Percentiles rank a stretch among this genome's conserved stretches.
Evolutionary conservation across 2,329 filamentous ascomycete genomes (phyloP).

Genomic region (Aspergillus arachidicola): DNA sequence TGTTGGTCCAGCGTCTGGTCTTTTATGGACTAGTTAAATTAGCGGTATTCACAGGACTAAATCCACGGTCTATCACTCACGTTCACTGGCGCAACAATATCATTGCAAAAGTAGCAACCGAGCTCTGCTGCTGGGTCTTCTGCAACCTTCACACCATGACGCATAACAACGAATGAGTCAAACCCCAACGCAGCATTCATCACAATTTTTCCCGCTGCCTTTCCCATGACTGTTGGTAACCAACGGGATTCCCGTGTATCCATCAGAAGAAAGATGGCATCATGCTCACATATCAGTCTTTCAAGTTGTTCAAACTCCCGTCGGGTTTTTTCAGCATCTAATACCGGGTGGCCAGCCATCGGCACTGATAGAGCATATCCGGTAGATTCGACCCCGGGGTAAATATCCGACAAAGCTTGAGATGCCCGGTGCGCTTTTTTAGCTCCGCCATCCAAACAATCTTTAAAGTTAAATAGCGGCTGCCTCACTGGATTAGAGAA

Average conservation of each 20-base stretch:
- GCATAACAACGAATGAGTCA: slow-evolving; percentile 96
- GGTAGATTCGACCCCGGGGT: slow-evolving; percentile 80
- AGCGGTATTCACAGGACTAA: background rate
- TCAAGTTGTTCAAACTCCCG: slow-evolving; percentile 75
- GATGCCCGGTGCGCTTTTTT: slow-evolving; percentile 82
- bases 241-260: slow-evolving; percentile 92
- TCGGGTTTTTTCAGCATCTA: slow-evolving; percentile 69
- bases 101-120: slow-evolving; percentile 98
- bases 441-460: slow-evolving; percentile 82
- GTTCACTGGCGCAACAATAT: slow-evolving; percentile 91
- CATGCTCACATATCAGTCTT: slow-evolving; percentile 77
- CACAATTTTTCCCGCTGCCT: slow-evolving; percentile 88
- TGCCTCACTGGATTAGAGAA: slow-evolving; percentile 97
- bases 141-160: slow-evolving; percentile 72
- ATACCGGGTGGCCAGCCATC: slow-evolving; percentile 91
- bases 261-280: slow-evolving; percentile 95
- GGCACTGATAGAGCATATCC: slow-evolving; percentile 85
- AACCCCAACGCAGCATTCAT: slow-evolving; percentile 97
- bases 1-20: slow-evolving; percentile 96
- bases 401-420: slow-evolving; percentile 78
- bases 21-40: slow-evolving; percentile 73
- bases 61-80: slow-evolving; percentile 57
- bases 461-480: slow-evolving; percentile 85
- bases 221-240: slow-evolving; percentile 95
- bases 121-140: slow-evolving; percentile 66